Conservation (phyloP, 2,329 filamentous ascomycete genomes). For the Phyllosticta paracitricarpa region DNA sequence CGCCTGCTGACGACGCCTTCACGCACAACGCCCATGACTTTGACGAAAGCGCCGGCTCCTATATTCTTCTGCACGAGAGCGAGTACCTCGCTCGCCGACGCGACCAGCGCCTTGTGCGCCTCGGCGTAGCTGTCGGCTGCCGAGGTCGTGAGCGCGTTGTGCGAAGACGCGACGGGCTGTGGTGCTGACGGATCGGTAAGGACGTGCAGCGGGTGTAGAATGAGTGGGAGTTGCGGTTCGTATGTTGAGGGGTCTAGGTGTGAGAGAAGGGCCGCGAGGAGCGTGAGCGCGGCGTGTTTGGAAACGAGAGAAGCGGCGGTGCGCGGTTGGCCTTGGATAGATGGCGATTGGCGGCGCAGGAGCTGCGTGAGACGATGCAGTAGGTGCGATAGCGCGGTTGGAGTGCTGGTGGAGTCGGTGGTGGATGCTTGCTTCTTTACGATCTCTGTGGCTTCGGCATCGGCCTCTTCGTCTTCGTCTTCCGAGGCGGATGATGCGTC, state of each 20-base stretch:
- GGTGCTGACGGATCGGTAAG: constrained; percentile 70
- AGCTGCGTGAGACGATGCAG: constrained; percentile 70
- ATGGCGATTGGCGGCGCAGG: constrained; percentile 56
- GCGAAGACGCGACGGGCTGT: constrained; percentile 39
- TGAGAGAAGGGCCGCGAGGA: constrained; percentile 59
- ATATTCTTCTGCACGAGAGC: constrained; percentile 75
- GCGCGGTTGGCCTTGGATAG: constrained; percentile 31
- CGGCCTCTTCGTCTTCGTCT: constrained; percentile 28
- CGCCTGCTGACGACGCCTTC: constrained; percentile 62
- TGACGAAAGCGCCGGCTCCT: constrained; percentile 71
- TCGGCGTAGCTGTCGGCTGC: constrained; percentile 58
- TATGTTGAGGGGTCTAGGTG: constrained; percentile 51
- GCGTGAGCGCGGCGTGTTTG: constrained; percentile 65
- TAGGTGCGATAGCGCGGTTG: constrained; percentile 59
- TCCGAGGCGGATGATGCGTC: constrained; percentile 28
- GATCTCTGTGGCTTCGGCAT: constrained; percentile 17
- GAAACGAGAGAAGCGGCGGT: constrained; percentile 55
- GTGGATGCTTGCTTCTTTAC: constrained; percentile 10
- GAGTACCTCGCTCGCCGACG: constrained; percentile 66
- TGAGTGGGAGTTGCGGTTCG: constrained; percentile 50
- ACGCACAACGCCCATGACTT: constrained; percentile 60
- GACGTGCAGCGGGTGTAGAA: constrained; percentile 65
- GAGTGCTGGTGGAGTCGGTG: constrained; percentile 4
- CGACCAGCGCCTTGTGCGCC: constrained; percentile 60
- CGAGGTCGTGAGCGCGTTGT: constrained; percentile 23